Base-by-base conservation (phyloP, 495 filamentous ascomycete species). In the Penicillium robsamsonii region DNA sequence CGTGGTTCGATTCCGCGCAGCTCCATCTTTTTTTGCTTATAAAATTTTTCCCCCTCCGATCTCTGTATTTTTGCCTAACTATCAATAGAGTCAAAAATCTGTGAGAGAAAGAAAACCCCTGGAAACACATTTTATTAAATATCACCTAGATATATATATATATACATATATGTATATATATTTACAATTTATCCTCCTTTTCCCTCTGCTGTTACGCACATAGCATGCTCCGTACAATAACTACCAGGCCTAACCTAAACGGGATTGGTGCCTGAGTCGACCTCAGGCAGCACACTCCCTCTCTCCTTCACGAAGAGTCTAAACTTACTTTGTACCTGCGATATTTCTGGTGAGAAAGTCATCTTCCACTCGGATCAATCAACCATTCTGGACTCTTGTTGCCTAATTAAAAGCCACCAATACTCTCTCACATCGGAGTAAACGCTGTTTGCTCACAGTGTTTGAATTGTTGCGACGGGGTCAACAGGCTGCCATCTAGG, bases 281-380 rank as follows among this genome's bases (percentile, higher is more conserved):
- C 47, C 52, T 66, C 45, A 68, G 65, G 65, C 65, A 68, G 38
- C 57, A 55, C 24, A 43, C 47, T 51, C 51, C n/a, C n/a, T 56
- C 35, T 50, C 44, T 44, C 12, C 22, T 49, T 24, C 45, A 31
- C 45, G n/a, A 38, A 24, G 18, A 25, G 46, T 50, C 49, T 40
- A 51, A 51, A 51, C 10, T 40, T 24, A 22, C 27, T 48, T 31
- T 38, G 35, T 17, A 38, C n/a, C 35, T 47, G 31, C 20, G 11
- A 49, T 18, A 35, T 22, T 20, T 48, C 27, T 33, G 25, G 25
- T 3, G 35, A 38, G 4, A 27, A 51, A 13, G 30, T 31, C 25
- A 25, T 29, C 51, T 53, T 18, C 51, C 40, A 52, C 13, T 30
- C 24, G 24, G 11, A 24, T 25, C 12, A 30, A 46, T 1, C 4